A percentile compares a stretch with the other conserved stretches of the same genome.
Conservation (phyloP, 108 stramenopile genomes). For the Pseudonitzschia delicatissima region DNA sequence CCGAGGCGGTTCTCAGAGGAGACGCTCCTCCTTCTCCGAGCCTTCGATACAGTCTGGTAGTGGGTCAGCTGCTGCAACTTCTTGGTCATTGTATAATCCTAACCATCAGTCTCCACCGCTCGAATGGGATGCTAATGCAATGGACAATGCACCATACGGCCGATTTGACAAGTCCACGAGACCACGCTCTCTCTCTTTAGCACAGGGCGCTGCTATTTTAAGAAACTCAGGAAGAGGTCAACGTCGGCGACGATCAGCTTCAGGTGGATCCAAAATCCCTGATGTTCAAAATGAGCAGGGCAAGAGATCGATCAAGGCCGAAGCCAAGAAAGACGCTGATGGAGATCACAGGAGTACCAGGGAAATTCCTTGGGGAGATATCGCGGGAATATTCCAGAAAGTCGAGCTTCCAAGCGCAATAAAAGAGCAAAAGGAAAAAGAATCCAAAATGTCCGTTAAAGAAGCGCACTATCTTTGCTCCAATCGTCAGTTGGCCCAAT, state of each 20-base stretch:
- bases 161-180: slow-evolving; percentile 27
- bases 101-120: slow-evolving; percentile 61
- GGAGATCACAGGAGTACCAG: slow-evolving; percentile 47
- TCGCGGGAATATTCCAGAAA: slow-evolving; percentile 70
- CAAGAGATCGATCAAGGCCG: slow-evolving; percentile 6
- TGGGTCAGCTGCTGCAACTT: slow-evolving; percentile 58
- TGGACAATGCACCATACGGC: slow-evolving; percentile 72
- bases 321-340: background rate
- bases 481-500: slow-evolving; percentile 51
- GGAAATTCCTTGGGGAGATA: slow-evolving; percentile 71
- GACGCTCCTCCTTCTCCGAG: slow-evolving; percentile 38
- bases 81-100: slow-evolving; percentile 52
- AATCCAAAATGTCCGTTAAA: slow-evolving; percentile 33
- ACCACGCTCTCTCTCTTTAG: slow-evolving; percentile 31
- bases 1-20: slow-evolving; percentile 29
- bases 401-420: slow-evolving; percentile 45
- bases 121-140: slow-evolving; percentile 41
- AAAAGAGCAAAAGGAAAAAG: slow-evolving; percentile 35
- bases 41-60: slow-evolving; percentile 46
- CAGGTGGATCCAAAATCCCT: background rate
- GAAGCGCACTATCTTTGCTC: slow-evolving; percentile 68
- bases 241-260: slow-evolving; percentile 12
- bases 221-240: slow-evolving; percentile 17
- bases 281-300: background rate
- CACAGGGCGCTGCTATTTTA: slow-evolving; percentile 29